Percentiles rank a stretch among this genome's conserved stretches.
Evolutionary conservation across 768 basidiomycete genomes (phyloP).

Genomic region (Tricholoma terreum): DNA sequence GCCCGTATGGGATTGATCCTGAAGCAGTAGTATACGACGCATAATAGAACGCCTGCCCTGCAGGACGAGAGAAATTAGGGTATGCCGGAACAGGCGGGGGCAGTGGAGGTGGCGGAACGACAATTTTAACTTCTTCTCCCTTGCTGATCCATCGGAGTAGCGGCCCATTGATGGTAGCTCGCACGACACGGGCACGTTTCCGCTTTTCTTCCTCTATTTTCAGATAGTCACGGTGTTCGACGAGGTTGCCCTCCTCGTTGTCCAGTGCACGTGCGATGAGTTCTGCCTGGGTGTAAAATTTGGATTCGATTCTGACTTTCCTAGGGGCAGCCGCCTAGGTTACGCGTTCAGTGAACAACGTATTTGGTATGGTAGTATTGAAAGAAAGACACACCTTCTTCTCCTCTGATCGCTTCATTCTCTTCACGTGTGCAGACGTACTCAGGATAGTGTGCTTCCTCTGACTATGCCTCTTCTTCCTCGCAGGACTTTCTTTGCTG

Average conservation of each 20-base stretch:
- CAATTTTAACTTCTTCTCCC: slow-evolving; percentile 53
- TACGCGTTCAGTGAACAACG: neutral
- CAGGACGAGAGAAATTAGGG: slow-evolving; percentile 6
- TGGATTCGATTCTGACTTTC: slow-evolving; percentile 52
- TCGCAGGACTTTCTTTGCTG: slow-evolving; percentile 9
- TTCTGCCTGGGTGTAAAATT: slow-evolving; percentile 72
- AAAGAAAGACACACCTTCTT: slow-evolving; percentile 45
- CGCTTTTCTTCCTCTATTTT: slow-evolving; percentile 80
- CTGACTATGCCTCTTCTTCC: slow-evolving; percentile 54
- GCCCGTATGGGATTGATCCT: slow-evolving; percentile 15
- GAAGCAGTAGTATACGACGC: slow-evolving; percentile 6
- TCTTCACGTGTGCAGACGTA: slow-evolving; percentile 60
- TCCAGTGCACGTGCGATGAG: slow-evolving; percentile 80
- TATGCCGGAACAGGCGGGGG: slow-evolving; percentile 2
- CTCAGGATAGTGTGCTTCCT: slow-evolving; percentile 70
- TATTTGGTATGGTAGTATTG: neutral
- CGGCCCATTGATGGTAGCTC: slow-evolving; percentile 61
- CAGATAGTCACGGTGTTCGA: slow-evolving; percentile 76
- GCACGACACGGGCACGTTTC: slow-evolving; percentile 60
- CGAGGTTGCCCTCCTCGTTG: slow-evolving; percentile 82
- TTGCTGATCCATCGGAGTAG: slow-evolving; percentile 70
- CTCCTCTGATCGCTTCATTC: slow-evolving; percentile 62
- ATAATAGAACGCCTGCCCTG: slow-evolving; percentile 13
- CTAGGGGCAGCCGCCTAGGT: slow-evolving; percentile 58
- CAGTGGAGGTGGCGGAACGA: slow-evolving; percentile 33